Conservation (phyloP, 1,284 basidiomycete genomes). For the Heterobasidion parviporum region DNA sequence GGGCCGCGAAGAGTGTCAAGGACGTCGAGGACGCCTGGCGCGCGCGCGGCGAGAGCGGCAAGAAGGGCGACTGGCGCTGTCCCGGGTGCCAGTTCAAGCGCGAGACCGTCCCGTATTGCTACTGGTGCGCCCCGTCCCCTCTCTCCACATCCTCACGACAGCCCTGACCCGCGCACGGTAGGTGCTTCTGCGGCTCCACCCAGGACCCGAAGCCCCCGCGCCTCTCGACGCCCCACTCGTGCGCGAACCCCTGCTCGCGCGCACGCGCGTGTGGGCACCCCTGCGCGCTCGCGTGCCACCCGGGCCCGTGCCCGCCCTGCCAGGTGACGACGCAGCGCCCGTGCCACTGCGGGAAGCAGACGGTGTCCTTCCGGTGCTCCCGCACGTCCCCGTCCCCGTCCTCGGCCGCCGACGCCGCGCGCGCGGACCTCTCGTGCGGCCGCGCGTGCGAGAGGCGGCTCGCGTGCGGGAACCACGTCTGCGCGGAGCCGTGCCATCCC, state of each 20-base stretch:
- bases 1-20: slow-evolving; percentile 75
- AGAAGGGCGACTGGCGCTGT: slow-evolving; percentile 75
- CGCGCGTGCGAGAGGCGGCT: slow-evolving; percentile 50
- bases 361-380: slow-evolving; percentile 59
- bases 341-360: slow-evolving; percentile 63
- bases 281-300: slow-evolving; percentile 66
- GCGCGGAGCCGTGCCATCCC: slow-evolving; percentile 59
- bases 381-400: slow-evolving; percentile 19
- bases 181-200: slow-evolving; percentile 78
- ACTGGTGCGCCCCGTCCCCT: slow-evolving; percentile 39
- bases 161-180: slow-evolving; percentile 16
- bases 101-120: slow-evolving; percentile 53
- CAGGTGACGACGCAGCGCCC: slow-evolving; percentile 41
- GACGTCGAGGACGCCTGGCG: slow-evolving; percentile 70
- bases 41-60: slow-evolving; percentile 54
- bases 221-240: slow-evolving; percentile 79
- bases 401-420: no score
- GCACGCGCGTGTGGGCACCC: slow-evolving; percentile 54
- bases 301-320: slow-evolving; percentile 75
- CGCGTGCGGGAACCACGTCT: slow-evolving; percentile 63
- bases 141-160: neutral
- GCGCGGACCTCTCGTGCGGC: slow-evolving; percentile 54
- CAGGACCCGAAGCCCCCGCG: slow-evolving; percentile 64
- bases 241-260: slow-evolving; percentile 71
- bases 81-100: slow-evolving; percentile 82